phyloP scores from a whole-genome alignment of 768 basidiomycete species.

The Calvatia gigantea region DNA sequence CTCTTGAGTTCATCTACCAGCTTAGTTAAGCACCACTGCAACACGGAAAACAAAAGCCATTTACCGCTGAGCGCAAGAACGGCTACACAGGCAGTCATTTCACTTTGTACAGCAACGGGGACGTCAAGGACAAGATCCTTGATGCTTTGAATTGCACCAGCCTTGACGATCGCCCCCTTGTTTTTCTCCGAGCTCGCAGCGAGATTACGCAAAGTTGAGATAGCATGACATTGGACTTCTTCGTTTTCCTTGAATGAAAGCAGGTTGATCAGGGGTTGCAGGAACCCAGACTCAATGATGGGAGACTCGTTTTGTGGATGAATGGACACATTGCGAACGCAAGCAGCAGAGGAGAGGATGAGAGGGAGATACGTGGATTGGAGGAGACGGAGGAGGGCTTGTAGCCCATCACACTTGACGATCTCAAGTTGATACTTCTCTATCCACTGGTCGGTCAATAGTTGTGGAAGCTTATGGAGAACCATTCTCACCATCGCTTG shows the following conservation, averaged over 20 bases:
- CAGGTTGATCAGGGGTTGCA: constrained; percentile 93
- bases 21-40: constrained; percentile 3
- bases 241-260: constrained; percentile 99
- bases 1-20: constrained; percentile 90
- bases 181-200: constrained; percentile 98
- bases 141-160: constrained; percentile 94
- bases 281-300: constrained; percentile 97
- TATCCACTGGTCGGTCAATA: constrained; percentile 26
- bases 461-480: neutral
- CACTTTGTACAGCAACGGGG: constrained; percentile 95
- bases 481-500: constrained; percentile 77
- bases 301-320: constrained; percentile 98
- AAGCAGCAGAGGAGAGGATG: constrained; percentile 96
- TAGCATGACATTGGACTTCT: constrained; percentile 99
- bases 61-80: constrained; percentile 92
- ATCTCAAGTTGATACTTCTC: constrained; percentile 99
- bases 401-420: constrained; percentile 91
- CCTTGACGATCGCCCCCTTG: constrained; percentile 96
- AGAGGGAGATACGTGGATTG: constrained; percentile 97
- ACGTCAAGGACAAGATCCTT: constrained; percentile 95
- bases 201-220: constrained; percentile 93
- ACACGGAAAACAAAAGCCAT: constrained; percentile 21
- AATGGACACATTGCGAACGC: constrained; percentile 98
- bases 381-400: constrained; percentile 87
- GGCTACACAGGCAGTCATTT: constrained; percentile 99